These are phyloP conservation scores for Zygosaccharomyces gambellarensis DNA, from an alignment of 805 yeast species.

Conservation along the genomic window DNA sequence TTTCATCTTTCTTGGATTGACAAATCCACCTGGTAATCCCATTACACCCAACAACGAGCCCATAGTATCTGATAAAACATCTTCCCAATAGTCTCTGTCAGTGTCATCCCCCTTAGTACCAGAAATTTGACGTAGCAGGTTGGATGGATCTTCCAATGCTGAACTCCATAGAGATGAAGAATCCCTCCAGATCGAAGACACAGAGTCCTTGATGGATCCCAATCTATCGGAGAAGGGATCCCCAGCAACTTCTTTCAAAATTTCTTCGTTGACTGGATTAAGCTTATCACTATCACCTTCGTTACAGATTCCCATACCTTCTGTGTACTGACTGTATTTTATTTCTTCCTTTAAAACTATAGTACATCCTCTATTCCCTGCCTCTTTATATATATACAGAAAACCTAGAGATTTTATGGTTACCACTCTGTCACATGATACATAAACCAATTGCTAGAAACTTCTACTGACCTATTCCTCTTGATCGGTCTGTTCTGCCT, in stretches of 20 bases:
- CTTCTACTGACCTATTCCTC: conserved; percentile 3
- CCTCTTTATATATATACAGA: background rate
- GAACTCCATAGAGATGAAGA: conserved; percentile 18
- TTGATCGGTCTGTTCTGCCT: conserved; percentile 9
- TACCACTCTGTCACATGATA: conserved; percentile 4
- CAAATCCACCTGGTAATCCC: conserved; percentile 24
- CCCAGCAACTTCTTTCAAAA: conserved; percentile 8
- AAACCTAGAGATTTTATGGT: background rate
- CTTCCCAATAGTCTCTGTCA: conserved; percentile 18
- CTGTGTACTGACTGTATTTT: background rate
- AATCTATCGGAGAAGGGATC: conserved; percentile 11
- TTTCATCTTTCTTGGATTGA: conserved; percentile 16
- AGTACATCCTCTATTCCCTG: background rate
- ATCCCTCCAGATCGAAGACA: conserved; percentile 16
- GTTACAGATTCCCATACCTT: conserved; percentile 18
- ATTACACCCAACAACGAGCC: conserved; percentile 26
- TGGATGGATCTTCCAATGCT: conserved; percentile 16
- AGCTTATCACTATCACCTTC: conserved; percentile 15
- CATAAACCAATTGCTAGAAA: conserved; percentile 2
- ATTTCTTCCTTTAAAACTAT: background rate
- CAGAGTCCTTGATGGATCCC: conserved; percentile 16
- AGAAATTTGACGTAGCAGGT: conserved; percentile 9
- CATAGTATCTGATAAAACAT: conserved; percentile 17
- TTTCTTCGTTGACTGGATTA: conserved; percentile 14
- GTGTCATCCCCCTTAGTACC: conserved; percentile 6